Evolutionary conservation across 2,329 filamentous ascomycete genomes (phyloP), one percentile per base, ranked within the genome.

Genomic region (Monosporascus sp.): DNA sequence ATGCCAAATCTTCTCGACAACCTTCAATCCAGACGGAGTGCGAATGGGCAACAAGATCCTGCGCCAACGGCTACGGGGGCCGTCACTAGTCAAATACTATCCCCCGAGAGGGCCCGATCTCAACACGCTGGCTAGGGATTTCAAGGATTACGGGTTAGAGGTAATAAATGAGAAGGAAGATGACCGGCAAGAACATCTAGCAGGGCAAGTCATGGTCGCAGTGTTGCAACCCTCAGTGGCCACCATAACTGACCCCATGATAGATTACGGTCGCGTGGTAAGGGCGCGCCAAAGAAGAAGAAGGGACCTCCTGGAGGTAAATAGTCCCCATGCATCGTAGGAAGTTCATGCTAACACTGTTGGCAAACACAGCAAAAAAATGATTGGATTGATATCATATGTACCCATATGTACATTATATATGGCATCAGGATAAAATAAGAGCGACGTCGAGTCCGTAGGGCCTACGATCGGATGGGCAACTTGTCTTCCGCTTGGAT

Each of bases 21-120:
- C 87, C 51, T 97, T 86, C 79, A 99, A 99, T 74, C 94, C 94
- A 26, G 81, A 90, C 52, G 78, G 85, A 62, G 72, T 88, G 57
- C 90, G 94, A 57, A 84, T 90, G 62, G 94, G 94, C 66, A 97
- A 94, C 76, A 96, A 94, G 73, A 80, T 99, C 69, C 80, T 99
- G 56, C 90, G 92, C 66, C 89, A 97, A 71, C 85, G 92, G 66
- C 78, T 97, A 58, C 85, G 83, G 66, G 94, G 94, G n/a, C 90
- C 91, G 31, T 76, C 88, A 0, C 75, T 97, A 59, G 88, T 86
- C 40, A 81, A 90, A 54, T 99, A 97, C 79, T 99, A 99, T 70
- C 94, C 94, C 2, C 84, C 86, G 60, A 87, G 80, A 57, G 66
- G 69, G n/a, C 69, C 68, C 5, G 69, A 78, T 59, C 76, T 87